A percentile compares a stretch with the other conserved stretches of the same genome.
These are phyloP conservation scores for Orbilia blumenaviensis DNA, from an alignment of 2,329 filamentous ascomycete species.

Conservation along the genomic window DNA sequence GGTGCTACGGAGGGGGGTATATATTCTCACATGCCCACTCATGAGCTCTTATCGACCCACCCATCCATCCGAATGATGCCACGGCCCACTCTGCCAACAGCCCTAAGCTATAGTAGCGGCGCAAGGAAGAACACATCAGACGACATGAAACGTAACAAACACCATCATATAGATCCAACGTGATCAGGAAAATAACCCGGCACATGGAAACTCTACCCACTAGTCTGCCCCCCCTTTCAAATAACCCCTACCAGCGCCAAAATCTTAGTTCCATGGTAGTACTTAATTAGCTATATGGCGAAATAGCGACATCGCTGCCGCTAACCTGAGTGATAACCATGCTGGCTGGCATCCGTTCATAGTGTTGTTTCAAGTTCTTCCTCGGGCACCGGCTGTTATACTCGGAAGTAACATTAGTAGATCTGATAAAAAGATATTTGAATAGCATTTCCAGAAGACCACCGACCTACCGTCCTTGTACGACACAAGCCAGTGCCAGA, in stretches of 20 bases:
- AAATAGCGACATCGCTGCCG: slow-evolving; percentile 1
- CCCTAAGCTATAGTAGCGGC: background rate
- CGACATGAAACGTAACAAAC: slow-evolving; percentile 1
- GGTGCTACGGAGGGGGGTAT: background rate
- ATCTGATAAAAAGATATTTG: background rate
- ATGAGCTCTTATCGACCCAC: background rate
- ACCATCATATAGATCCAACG: background rate
- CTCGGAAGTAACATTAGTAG: background rate
- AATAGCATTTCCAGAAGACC: background rate
- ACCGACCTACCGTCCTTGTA: background rate
- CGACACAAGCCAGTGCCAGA: background rate
- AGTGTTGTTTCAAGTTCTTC: background rate
- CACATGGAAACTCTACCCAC: background rate
- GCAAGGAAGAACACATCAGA: slow-evolving; percentile 3
- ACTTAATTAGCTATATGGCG: no score
- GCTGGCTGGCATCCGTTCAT: background rate
- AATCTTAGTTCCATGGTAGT: background rate
- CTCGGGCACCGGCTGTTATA: background rate
- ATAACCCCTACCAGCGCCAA: background rate
- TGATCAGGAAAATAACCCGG: background rate
- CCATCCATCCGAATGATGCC: background rate
- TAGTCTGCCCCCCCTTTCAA: background rate
- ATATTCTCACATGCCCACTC: background rate
- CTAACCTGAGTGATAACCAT: background rate
- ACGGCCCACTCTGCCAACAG: background rate